phyloP scores from a whole-genome alignment of 2,329 filamentous ascomycete species.

The Monilinia vaccinii-corymbosi region DNA sequence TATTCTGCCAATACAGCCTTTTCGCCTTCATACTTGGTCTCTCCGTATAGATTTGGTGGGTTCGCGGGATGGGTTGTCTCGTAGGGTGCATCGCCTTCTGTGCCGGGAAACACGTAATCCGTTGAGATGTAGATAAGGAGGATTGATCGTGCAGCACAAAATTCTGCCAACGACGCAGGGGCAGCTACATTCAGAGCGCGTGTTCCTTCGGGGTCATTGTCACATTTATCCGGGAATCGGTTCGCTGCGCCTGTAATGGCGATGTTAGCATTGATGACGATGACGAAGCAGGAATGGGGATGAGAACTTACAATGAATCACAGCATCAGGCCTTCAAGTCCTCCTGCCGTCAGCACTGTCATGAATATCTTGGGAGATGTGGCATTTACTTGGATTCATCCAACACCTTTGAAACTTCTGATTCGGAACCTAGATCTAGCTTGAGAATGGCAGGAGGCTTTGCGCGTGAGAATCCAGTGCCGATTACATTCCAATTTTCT shows the following conservation, averaged over 20 bases:
- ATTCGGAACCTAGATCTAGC: constrained; percentile 26
- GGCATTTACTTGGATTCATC: constrained; percentile 44
- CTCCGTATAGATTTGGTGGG: constrained; percentile 72
- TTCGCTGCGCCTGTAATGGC: constrained; percentile 63
- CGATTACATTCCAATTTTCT: constrained; percentile 59
- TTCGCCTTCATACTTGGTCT: constrained; percentile 64
- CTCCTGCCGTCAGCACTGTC: constrained; percentile 15
- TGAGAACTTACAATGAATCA: constrained; percentile 63
- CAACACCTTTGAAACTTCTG: constrained; percentile 41
- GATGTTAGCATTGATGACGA: not conserved
- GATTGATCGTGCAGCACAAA: constrained; percentile 52
- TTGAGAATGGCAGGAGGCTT: constrained; percentile 56
- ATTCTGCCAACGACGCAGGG: constrained; percentile 54
- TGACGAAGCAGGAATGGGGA: not conserved
- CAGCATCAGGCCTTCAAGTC: constrained; percentile 54
- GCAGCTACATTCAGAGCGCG: constrained; percentile 66
- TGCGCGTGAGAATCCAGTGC: constrained; percentile 66
- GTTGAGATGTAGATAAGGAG: constrained; percentile 73
- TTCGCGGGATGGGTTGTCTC: constrained; percentile 48
- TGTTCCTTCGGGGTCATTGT: constrained; percentile 67
- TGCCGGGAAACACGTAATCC: constrained; percentile 71
- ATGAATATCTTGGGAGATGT: constrained; percentile 2
- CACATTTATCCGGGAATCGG: constrained; percentile 78
- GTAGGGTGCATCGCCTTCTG: constrained; percentile 76
- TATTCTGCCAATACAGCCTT: constrained; percentile 59